Percentiles rank a stretch among this genome's conserved stretches.
These are phyloP conservation scores for Candida pseudoglaebosa DNA, from an alignment of 805 yeast species.

Conservation along the genomic window DNA sequence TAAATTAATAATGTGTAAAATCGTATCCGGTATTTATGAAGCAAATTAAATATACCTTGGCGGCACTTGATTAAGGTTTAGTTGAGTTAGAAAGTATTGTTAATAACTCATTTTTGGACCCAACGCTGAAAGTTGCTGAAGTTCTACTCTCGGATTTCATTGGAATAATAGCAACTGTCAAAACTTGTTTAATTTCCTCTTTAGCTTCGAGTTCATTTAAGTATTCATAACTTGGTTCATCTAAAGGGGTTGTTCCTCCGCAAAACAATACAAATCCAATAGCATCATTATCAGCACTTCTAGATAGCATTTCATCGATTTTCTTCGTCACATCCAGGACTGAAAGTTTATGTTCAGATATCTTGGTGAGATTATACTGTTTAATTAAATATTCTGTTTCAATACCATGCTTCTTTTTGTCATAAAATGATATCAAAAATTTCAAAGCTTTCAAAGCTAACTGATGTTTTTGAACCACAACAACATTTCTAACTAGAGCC, in stretches of 20 bases:
- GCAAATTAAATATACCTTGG: background rate
- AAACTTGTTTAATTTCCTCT: conserved; percentile 39
- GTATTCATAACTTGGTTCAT: conserved; percentile 61
- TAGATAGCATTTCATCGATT: conserved; percentile 5
- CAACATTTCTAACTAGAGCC: conserved; percentile 60
- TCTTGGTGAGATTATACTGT: conserved; percentile 2
- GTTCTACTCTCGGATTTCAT: conserved; percentile 47
- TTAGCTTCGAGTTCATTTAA: conserved; percentile 41
- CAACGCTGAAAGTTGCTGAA: conserved; percentile 58
- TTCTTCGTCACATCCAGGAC: conserved; percentile 3
- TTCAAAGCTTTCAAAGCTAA: conserved; percentile 54
- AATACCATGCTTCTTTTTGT: conserved; percentile 11
- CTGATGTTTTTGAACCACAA: conserved; percentile 67
- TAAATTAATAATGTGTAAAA: background rate
- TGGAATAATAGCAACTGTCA: conserved; percentile 45
- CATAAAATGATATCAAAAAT: conserved; percentile 42
- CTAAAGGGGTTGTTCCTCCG: conserved; percentile 66
- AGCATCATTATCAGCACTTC: background rate
- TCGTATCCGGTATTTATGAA: background rate
- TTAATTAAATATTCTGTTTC: conserved; percentile 1
- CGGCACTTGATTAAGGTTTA: background rate
- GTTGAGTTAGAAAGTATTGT: background rate
- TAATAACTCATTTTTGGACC: conserved; percentile 68
- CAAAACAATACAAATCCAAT: conserved; percentile 36
- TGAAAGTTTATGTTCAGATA: background rate